These are phyloP conservation scores for Calvatia gigantea DNA, from an alignment of 768 basidiomycete species.

Conservation along the genomic window DNA sequence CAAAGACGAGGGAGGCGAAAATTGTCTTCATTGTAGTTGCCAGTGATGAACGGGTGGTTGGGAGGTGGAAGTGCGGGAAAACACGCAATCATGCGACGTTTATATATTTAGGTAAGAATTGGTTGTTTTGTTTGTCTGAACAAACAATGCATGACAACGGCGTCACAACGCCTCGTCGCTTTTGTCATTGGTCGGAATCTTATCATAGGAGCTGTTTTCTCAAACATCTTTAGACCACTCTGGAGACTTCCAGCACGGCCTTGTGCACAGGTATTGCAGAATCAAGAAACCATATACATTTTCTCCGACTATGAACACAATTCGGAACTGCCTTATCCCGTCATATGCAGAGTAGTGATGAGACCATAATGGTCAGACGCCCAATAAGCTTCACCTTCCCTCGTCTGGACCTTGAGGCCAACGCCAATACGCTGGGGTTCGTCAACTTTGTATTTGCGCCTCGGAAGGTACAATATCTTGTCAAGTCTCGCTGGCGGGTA, in stretches of 20 bases:
- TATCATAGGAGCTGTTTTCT: neutral
- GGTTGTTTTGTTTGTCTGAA: conserved; percentile 6
- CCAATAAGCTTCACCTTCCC: conserved; percentile 34
- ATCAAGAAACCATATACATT: neutral
- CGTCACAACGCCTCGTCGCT: neutral
- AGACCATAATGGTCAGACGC: conserved; percentile 72
- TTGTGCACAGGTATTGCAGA: neutral
- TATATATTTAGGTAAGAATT: neutral
- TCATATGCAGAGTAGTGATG: conserved; percentile 31
- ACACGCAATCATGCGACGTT: conserved; percentile 12
- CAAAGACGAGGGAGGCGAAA: conserved; percentile 39
- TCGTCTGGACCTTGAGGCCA: conserved; percentile 40
- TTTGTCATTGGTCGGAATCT: neutral
- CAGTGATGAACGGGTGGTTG: conserved; percentile 21
- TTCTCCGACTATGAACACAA: neutral
- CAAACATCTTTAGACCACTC: neutral
- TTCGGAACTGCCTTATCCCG: neutral
- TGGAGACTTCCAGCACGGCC: neutral
- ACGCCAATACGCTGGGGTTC: conserved; percentile 55
- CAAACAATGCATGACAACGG: conserved; percentile 15
- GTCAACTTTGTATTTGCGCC: conserved; percentile 47
- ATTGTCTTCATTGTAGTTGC: conserved; percentile 45
- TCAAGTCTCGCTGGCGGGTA: conserved; percentile 59
- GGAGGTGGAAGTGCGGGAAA: conserved; percentile 22
- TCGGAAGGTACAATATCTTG: conserved; percentile 57